Conservation (phyloP, 805 yeast genomes). For the Schwanniomyces vanrijiae region DNA sequence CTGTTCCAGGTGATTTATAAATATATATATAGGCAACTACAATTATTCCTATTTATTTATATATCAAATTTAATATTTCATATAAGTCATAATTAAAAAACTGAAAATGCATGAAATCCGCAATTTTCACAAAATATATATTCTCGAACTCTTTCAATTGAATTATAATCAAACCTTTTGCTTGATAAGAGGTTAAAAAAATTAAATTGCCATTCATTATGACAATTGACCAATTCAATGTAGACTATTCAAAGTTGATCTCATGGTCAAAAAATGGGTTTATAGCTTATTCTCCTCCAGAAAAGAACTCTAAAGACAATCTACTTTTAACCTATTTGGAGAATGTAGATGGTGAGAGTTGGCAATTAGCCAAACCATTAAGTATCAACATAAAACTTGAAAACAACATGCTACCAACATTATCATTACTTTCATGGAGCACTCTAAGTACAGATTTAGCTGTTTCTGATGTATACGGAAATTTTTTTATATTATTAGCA, state of each 20-base stretch:
- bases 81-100: not conserved
- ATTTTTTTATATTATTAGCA: constrained; percentile 42
- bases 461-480: constrained; percentile 70
- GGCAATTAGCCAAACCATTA: constrained; percentile 72
- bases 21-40: not conserved
- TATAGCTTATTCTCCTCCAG: constrained; percentile 63
- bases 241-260: constrained; percentile 23
- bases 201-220: not conserved
- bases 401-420: constrained; percentile 25
- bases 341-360: constrained; percentile 69
- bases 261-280: constrained; percentile 88
- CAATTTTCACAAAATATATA: not conserved
- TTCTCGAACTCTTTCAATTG: not conserved
- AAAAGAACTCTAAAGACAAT: constrained; percentile 30
- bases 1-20: constrained; percentile 80
- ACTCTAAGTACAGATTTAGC: constrained; percentile 80
- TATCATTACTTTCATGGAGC: constrained; percentile 66
- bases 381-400: constrained; percentile 29
- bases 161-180: not conserved
- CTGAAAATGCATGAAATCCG: not conserved
- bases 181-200: not conserved
- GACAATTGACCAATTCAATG: not conserved
- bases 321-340: constrained; percentile 67
- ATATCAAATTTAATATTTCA: not conserved
- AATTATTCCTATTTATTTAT: not conserved